These are phyloP conservation scores for Tardiomyces blankii DNA, from an alignment of 1,139 yeast genomes.

Conservation along the genomic window DNA sequence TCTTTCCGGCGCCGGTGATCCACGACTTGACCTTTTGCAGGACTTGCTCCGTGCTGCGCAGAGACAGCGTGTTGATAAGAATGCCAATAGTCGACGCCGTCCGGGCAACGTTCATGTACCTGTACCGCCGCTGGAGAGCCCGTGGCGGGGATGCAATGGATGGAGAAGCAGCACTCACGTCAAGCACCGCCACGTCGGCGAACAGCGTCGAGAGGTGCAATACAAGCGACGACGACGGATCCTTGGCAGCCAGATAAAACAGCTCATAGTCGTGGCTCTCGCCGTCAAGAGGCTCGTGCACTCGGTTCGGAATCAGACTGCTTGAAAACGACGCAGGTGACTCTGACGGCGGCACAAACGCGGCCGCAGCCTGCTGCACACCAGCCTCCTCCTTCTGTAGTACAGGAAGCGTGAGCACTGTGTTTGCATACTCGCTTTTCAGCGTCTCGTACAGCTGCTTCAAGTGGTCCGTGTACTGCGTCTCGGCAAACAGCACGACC, in stretches of 20 bases:
- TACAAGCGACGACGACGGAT: slow-evolving; percentile 70
- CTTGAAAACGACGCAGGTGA: not conserved
- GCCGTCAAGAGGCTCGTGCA: slow-evolving; percentile 3
- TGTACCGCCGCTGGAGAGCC: slow-evolving; percentile 70
- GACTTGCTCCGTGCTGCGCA: slow-evolving; percentile 55
- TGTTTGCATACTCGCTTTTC: not conserved
- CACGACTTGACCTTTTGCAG: slow-evolving; percentile 49
- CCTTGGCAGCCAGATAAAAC: slow-evolving; percentile 46
- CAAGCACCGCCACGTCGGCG: slow-evolving; percentile 10
- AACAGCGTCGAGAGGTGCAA: slow-evolving; percentile 56
- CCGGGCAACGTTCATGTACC: slow-evolving; percentile 78
- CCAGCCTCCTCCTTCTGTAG: not conserved
- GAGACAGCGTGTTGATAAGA: slow-evolving; percentile 76
- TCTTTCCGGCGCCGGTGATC: slow-evolving; percentile 70
- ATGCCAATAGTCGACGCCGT: slow-evolving; percentile 89
- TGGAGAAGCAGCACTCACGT: slow-evolving; percentile 7
- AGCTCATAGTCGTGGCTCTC: slow-evolving; percentile 33
- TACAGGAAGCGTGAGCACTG: not conserved
- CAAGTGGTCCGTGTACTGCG: slow-evolving; percentile 17
- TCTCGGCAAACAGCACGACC: slow-evolving; percentile 22
- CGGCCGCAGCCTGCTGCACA: not conserved
- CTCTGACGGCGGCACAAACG: not conserved
- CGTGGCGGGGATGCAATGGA: slow-evolving; percentile 53
- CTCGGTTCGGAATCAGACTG: slow-evolving; percentile 8
- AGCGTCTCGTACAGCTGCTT: slow-evolving; percentile 6